Base-by-base conservation (phyloP, 2,329 filamentous ascomycete genomes). In the Geosmithia putterillii region DNA sequence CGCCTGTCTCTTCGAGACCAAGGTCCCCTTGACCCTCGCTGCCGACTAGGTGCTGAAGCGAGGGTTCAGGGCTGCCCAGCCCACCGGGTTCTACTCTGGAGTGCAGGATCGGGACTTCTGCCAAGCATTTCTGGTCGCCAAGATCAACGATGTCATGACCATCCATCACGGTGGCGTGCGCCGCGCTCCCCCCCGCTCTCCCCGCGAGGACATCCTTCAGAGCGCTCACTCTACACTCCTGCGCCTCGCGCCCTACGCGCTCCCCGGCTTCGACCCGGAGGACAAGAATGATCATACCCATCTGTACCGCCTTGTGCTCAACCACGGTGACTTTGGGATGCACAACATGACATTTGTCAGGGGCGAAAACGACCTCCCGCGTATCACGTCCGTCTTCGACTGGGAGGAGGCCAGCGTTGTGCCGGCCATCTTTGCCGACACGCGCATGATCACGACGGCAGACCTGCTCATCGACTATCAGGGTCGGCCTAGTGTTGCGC, bases 301-400 rank as follows among this genome's bases (percentile, higher is more conserved):
- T 4, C 40, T 57, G 7, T 59, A 59, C 45, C 55, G 52, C 18
- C 48, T 57, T n/a, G 58, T 60, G 42, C 51, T 62, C 19, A 53
- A 62, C 4, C 56, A 61, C 40, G 57, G 56, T 21, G 43, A 44
- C 25, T 41, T 44, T 38, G 43, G 34, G 15, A 42, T 45, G 32
- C 34, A 45, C 43, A 42, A 45, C 19, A 42, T 45, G 34, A 45
- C 40, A 3, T 49, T 54, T 34, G 44, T 41, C 37, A 46, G 46
- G 22, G 49, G 55, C 42, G 42, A 25, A 12, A 41, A 46, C 7
- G 46, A 47, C 18, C 38, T 46, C 35, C 47, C 50, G 12, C 35
- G 40, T 7, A 44, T 59, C 19, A 58, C 56, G 22, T 59, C 54
- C 12, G 41, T 60, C 9, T 57, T 50, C 46, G 56, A 60, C 45